These are phyloP conservation scores for Centella asiatica DNA, from an alignment of 129 eudicot species.

Conservation along the genomic window DNA sequence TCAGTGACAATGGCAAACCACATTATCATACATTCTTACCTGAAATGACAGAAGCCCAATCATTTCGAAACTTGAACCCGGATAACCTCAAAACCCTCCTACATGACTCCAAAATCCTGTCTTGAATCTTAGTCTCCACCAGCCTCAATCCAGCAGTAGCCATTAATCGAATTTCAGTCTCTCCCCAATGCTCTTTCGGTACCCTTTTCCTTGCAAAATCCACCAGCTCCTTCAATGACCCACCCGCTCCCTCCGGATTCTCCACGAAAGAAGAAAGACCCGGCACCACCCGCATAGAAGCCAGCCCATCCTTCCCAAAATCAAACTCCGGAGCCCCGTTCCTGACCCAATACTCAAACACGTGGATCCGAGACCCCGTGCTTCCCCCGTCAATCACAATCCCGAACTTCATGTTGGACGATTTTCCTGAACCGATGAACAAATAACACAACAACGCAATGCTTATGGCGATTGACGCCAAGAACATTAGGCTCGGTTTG, in stretches of 20 bases:
- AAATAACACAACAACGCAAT: constrained; percentile 26
- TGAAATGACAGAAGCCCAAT: constrained; percentile 84
- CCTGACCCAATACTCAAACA: constrained; percentile 46
- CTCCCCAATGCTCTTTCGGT: constrained; percentile 54
- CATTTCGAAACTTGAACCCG: constrained; percentile 55
- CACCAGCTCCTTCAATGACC: constrained; percentile 49
- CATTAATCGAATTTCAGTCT: constrained; percentile 71
- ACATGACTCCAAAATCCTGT: constrained; percentile 56
- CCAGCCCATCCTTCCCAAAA: constrained; percentile 49
- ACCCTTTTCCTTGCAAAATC: constrained; percentile 71
- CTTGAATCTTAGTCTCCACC: constrained; percentile 51
- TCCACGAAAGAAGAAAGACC: constrained; percentile 67
- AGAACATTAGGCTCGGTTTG: constrained; percentile 22
- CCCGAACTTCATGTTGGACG: constrained; percentile 19
- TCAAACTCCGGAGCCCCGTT: constrained; percentile 44
- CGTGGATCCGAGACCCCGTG: constrained; percentile 76
- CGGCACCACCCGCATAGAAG: constrained; percentile 69
- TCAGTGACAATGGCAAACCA: no score
- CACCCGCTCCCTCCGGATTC: constrained; percentile 58
- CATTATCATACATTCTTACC: constrained; percentile 58
- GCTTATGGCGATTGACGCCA: constrained; percentile 20
- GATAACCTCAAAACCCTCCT: constrained; percentile 56
- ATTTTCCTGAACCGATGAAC: constrained; percentile 14
- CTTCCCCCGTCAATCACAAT: constrained; percentile 92
- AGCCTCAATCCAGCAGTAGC: constrained; percentile 87